These are phyloP conservation scores for Meredithiella fracta DNA, from an alignment of 2,329 filamentous ascomycete genomes.

Conservation along the genomic window DNA sequence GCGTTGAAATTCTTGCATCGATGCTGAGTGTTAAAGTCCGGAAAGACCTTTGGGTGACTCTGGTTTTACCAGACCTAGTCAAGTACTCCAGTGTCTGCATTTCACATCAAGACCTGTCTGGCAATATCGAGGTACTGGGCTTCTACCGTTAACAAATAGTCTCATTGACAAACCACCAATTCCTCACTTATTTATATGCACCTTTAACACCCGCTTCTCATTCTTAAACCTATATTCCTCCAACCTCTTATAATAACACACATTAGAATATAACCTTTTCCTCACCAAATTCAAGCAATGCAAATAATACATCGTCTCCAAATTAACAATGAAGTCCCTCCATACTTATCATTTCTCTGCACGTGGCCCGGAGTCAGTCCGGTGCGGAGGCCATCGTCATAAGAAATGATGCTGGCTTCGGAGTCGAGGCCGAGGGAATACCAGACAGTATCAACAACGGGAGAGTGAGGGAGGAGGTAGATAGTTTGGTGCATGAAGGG, in stretches of 20 bases:
- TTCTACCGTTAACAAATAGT: conserved; percentile 16
- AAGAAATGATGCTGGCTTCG: conserved; percentile 31
- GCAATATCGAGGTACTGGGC: conserved; percentile 46
- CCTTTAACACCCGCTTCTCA: conserved; percentile 34
- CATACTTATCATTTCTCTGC: conserved; percentile 36
- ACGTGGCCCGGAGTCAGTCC: conserved; percentile 39
- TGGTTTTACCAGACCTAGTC: conserved; percentile 43
- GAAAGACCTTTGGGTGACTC: conserved; percentile 31
- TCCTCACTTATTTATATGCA: conserved; percentile 36
- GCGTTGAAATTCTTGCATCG: conserved; percentile 40
- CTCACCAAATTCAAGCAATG: conserved; percentile 47
- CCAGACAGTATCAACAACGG: conserved; percentile 43
- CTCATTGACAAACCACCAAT: background rate
- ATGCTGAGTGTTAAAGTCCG: conserved; percentile 46
- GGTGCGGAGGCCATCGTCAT: conserved; percentile 30
- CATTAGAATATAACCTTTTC: conserved; percentile 42
- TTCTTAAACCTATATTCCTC: conserved; percentile 39
- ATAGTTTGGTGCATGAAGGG: conserved; percentile 37
- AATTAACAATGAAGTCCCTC: conserved; percentile 43
- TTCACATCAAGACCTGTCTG: conserved; percentile 48
- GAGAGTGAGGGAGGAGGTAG: conserved; percentile 32
- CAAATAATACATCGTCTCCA: conserved; percentile 39
- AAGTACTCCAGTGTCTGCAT: conserved; percentile 40
- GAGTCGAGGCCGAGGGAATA: conserved; percentile 26
- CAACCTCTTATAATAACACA: conserved; percentile 35